Conservation (phyloP, 2,329 filamentous ascomycete genomes). For the Coniochaeta sp. region DNA sequence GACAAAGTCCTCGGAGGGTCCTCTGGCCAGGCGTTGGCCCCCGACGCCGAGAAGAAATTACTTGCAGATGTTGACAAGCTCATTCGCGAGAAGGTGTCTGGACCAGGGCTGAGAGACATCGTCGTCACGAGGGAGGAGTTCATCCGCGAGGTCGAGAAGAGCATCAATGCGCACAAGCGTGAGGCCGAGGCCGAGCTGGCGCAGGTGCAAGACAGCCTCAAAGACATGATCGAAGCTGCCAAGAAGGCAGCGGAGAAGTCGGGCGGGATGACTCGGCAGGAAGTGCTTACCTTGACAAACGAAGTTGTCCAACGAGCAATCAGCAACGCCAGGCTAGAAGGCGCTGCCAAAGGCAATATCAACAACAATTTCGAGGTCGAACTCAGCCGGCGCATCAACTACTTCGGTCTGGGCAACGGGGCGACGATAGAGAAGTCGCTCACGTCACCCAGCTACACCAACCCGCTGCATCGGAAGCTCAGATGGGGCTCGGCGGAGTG, state of each 20-base stretch:
- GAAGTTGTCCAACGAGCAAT: slow-evolving; percentile 34
- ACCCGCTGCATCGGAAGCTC: slow-evolving; percentile 13
- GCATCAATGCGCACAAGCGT: slow-evolving; percentile 27
- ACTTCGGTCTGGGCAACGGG: slow-evolving; percentile 58
- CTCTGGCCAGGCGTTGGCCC: not conserved
- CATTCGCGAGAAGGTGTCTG: slow-evolving; percentile 26
- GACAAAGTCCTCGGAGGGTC: slow-evolving; percentile 15
- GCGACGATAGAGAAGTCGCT: slow-evolving; percentile 52
- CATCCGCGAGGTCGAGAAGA: slow-evolving; percentile 30
- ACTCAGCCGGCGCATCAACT: slow-evolving; percentile 59
- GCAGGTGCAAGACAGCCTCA: slow-evolving; percentile 17
- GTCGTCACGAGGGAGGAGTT: slow-evolving; percentile 43
- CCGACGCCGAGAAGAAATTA: slow-evolving; percentile 15
- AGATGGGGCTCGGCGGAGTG: slow-evolving; percentile 17
- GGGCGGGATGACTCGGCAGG: slow-evolving; percentile 27
- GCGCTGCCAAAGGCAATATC: slow-evolving; percentile 38
- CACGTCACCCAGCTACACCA: slow-evolving; percentile 52
- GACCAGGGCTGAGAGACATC: slow-evolving; percentile 21
- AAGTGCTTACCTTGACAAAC: slow-evolving; percentile 33
- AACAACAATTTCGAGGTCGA: slow-evolving; percentile 32
- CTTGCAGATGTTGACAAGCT: slow-evolving; percentile 26
- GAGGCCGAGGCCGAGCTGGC: slow-evolving; percentile 33
- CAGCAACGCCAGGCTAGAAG: slow-evolving; percentile 36
- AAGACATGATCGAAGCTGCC: slow-evolving; percentile 19
- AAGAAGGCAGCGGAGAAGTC: slow-evolving; percentile 14